Conservation (phyloP, 2,329 filamentous ascomycete species). For the Cordyceps sp. region DNA sequence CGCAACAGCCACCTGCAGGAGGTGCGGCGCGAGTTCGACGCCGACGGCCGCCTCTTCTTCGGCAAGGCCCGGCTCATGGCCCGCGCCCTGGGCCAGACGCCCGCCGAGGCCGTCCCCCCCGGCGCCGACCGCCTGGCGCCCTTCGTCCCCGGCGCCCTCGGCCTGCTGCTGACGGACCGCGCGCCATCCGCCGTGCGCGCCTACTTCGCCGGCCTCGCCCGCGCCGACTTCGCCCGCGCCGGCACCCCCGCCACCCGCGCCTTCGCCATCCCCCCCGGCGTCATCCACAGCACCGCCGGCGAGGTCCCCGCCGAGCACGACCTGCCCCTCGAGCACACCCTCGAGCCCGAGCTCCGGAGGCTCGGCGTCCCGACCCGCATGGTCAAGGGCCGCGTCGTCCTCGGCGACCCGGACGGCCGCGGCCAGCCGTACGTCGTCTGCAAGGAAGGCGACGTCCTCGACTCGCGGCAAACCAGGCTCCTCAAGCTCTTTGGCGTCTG, state of each 20-base stretch:
- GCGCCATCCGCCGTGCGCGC: constrained; percentile 45
- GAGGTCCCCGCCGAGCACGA: constrained; percentile 69
- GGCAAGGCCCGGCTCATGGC: constrained; percentile 99
- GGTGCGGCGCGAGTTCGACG: constrained; percentile 65
- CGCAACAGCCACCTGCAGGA: constrained; percentile 92
- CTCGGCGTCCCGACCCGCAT: constrained; percentile 81
- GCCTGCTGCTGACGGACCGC: constrained; percentile 79
- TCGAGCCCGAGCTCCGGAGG: constrained; percentile 81
- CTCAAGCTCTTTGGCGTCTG: constrained; percentile 88
- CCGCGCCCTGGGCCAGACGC: constrained; percentile 69
- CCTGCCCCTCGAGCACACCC: constrained; percentile 68
- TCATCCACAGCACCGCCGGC: constrained; percentile 65
- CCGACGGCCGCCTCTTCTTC: constrained; percentile 79
- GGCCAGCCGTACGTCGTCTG: constrained; percentile 58
- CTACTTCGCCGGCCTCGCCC: constrained; percentile 57
- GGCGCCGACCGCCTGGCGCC: constrained; percentile 54
- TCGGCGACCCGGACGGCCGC: constrained; percentile 40
- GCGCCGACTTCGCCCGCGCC: constrained; percentile 82
- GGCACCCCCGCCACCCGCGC: constrained; percentile 58
- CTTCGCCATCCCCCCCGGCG: constrained; percentile 70
- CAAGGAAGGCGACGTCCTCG: constrained; percentile 67
- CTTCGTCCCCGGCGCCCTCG: constrained; percentile 67
- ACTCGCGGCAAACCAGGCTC: constrained; percentile 82
- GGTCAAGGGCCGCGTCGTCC: constrained; percentile 71
- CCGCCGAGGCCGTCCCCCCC: constrained; percentile 64